These are phyloP conservation scores for Coprinopsis strossmayeri DNA, from an alignment of 768 basidiomycete species.

Conservation along the genomic window DNA sequence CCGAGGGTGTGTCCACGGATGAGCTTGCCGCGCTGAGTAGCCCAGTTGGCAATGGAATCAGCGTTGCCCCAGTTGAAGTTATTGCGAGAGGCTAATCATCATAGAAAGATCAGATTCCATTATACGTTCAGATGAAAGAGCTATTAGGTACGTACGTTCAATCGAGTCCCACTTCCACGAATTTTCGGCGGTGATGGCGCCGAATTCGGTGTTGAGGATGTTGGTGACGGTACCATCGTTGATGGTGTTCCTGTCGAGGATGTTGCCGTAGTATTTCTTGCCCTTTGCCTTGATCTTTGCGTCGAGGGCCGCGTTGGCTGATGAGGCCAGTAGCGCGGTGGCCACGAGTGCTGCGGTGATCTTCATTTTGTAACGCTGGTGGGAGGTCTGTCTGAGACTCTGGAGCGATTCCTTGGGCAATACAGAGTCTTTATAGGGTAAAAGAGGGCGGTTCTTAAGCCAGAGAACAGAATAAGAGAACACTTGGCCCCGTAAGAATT, in stretches of 20 bases:
- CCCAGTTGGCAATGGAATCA: slow-evolving; percentile 36
- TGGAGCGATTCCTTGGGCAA: too few relatives aligned
- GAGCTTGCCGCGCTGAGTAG: slow-evolving; percentile 29
- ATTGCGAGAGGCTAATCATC: slow-evolving; percentile 20
- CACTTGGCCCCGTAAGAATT: too few relatives aligned
- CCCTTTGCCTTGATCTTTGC: slow-evolving; percentile 24
- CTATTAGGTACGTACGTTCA: slow-evolving; percentile 21
- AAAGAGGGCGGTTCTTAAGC: too few relatives aligned
- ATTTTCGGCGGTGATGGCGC: slow-evolving; percentile 30
- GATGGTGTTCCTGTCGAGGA: slow-evolving; percentile 19
- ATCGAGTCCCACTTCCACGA: slow-evolving; percentile 35
- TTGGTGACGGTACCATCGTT: slow-evolving; percentile 25
- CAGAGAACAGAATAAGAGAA: too few relatives aligned
- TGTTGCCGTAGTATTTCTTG: slow-evolving; percentile 27
- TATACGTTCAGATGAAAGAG: neutral
- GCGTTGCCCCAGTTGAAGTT: slow-evolving; percentile 28
- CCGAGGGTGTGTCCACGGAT: slow-evolving; percentile 36
- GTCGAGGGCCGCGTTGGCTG: slow-evolving; percentile 18
- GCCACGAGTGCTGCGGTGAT: slow-evolving; percentile 1
- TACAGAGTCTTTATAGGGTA: too few relatives aligned
- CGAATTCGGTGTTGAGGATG: slow-evolving; percentile 31
- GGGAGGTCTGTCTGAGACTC: neutral
- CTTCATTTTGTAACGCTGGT: neutral
- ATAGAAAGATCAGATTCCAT: neutral
- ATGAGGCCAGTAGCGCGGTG: slow-evolving; percentile 4